Evolutionary conservation across 768 basidiomycete species (phyloP).

Genomic region (Amyloporia xantha): DNA sequence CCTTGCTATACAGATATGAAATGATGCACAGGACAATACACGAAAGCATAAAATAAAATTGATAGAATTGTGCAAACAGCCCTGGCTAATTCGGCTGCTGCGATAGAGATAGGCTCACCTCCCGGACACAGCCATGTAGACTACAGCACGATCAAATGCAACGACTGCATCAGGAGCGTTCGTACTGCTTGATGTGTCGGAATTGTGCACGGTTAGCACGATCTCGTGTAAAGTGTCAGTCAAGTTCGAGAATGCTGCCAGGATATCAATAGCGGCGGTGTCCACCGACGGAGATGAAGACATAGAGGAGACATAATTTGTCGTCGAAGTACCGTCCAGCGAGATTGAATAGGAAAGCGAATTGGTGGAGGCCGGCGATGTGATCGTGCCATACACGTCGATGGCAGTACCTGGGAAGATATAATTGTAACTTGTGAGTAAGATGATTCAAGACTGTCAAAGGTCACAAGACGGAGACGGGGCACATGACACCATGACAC

Average conservation of each 20-base stretch:
- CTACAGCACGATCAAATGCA: slow-evolving; percentile 50
- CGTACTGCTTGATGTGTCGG: slow-evolving; percentile 20
- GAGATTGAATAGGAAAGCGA: slow-evolving; percentile 35
- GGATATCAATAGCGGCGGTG: slow-evolving; percentile 27
- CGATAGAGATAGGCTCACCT: not conserved
- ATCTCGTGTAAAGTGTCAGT: slow-evolving; percentile 46
- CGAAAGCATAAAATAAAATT: no score
- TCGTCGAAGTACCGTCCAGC: slow-evolving; percentile 41
- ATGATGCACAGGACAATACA: no score
- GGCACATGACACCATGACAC: not conserved
- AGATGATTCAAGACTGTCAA: not conserved
- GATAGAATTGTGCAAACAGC: no score
- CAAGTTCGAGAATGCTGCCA: slow-evolving; percentile 45
- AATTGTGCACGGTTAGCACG: slow-evolving; percentile 41
- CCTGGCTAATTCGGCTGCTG: no score
- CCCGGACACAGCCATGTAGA: slow-evolving; percentile 18
- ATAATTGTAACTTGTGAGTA: no score
- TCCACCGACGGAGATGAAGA: slow-evolving; percentile 20
- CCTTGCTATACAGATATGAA: no score
- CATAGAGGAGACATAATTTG: slow-evolving; percentile 20
- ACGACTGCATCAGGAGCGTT: slow-evolving; percentile 27
- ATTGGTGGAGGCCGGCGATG: slow-evolving; percentile 19
- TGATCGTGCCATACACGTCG: slow-evolving; percentile 41
- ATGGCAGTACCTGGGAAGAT: slow-evolving; percentile 56
- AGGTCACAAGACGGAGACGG: not conserved